A percentile compares a stretch with the other conserved stretches of the same genome.
These are phyloP conservation scores for Sarcodon aspratus DNA, from an alignment of 768 basidiomycete genomes.

Conservation along the genomic window DNA sequence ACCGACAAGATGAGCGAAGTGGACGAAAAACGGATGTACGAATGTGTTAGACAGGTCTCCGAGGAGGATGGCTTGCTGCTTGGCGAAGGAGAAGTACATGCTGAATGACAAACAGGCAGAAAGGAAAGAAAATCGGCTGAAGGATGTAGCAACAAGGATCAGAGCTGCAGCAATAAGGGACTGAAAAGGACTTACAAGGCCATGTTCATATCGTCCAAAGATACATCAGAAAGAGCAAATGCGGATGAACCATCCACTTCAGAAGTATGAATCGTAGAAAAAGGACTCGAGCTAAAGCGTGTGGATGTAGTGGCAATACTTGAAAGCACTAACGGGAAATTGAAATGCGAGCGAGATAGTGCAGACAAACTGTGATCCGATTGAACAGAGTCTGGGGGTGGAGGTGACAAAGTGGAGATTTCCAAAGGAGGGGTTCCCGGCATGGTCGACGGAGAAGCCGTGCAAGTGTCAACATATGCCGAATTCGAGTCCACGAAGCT, in stretches of 20 bases:
- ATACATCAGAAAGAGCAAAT: neutral
- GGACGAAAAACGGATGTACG: conserved; percentile 13
- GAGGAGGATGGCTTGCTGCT: conserved; percentile 11
- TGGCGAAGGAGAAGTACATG: conserved; percentile 8
- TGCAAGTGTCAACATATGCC: no score
- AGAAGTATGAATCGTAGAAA: neutral
- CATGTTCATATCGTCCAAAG: neutral
- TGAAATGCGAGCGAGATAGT: neutral
- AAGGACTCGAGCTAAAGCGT: neutral
- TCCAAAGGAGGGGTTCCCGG: no score
- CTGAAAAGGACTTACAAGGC: neutral
- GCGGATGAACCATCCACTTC: neutral
- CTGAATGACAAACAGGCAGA: conserved; percentile 12
- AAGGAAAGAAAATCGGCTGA: conserved; percentile 12
- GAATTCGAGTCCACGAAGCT: no score
- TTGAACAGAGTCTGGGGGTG: neutral
- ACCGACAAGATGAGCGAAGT: conserved; percentile 13
- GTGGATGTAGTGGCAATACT: neutral
- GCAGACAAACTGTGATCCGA: neutral
- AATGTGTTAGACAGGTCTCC: conserved; percentile 12
- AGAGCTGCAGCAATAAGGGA: neutral
- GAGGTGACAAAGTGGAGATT: neutral
- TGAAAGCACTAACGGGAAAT: neutral
- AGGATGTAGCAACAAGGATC: neutral
- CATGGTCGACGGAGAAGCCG: no score